Percentiles rank a stretch among this genome's conserved stretches.
These are phyloP conservation scores for Gilbertella persicaria DNA, from an alignment of 371 early-diverging fungal species.

Conservation along the genomic window DNA sequence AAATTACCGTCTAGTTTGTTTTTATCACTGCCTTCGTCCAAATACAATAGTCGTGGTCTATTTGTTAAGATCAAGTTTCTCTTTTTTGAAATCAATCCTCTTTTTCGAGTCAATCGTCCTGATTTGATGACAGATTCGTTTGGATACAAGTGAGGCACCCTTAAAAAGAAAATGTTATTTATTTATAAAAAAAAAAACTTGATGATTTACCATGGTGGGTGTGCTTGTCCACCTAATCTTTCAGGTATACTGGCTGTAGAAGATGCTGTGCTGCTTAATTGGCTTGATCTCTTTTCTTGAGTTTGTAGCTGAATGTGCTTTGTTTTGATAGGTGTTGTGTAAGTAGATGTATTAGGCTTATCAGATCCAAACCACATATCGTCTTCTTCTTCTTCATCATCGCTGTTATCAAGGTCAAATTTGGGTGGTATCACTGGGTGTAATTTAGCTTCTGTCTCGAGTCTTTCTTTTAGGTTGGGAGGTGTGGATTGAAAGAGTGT, in stretches of 20 bases:
- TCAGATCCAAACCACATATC: conserved; percentile 31
- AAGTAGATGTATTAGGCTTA: neutral
- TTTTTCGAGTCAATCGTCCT: conserved; percentile 58
- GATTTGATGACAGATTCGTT: conserved; percentile 66
- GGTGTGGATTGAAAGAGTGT: conserved; percentile 48
- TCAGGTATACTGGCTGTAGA: conserved; percentile 14
- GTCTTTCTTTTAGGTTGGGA: conserved; percentile 29
- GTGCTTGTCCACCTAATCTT: conserved; percentile 28
- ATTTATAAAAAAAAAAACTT: neutral
- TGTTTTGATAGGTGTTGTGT: neutral
- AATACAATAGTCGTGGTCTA: conserved; percentile 67
- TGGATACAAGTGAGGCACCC: conserved; percentile 54
- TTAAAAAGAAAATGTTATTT: too few relatives aligned
- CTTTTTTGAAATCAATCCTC: conserved; percentile 62
- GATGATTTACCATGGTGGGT: conserved; percentile 34
- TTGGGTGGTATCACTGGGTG: conserved; percentile 22
- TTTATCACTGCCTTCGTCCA: conserved; percentile 57
- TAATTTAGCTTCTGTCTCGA: conserved; percentile 26
- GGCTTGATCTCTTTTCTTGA: conserved; percentile 4
- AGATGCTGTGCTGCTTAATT: conserved; percentile 7
- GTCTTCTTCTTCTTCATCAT: conserved; percentile 19
- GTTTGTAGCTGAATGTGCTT: neutral
- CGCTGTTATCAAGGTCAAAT: conserved; percentile 5
- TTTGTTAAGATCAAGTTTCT: conserved; percentile 71
- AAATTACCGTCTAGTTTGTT: conserved; percentile 38